Conservation (phyloP, 148 eudicot genomes). For the Tetragonia tetragonoides region DNA sequence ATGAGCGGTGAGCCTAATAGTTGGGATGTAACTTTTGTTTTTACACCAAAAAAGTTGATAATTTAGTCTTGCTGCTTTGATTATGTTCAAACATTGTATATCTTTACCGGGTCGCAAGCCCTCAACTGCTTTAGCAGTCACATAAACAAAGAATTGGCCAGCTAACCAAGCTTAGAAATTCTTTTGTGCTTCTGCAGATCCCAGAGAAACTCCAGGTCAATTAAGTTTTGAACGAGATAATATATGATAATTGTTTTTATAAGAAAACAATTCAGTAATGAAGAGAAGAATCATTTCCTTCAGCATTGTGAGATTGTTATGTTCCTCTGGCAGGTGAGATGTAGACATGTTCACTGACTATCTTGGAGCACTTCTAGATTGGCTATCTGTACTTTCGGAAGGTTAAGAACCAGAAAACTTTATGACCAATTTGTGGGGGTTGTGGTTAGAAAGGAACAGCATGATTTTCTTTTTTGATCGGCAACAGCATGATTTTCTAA, state of each 20-base stretch:
- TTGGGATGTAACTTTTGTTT: neutral
- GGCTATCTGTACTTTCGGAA: neutral
- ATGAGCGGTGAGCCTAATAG: neutral
- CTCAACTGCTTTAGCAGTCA: neutral
- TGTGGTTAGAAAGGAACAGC: neutral
- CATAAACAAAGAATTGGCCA: no score
- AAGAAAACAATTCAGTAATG: neutral
- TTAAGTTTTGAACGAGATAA: no score
- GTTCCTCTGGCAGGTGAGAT: neutral
- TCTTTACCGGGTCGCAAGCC: neutral
- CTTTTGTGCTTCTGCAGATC: no score
- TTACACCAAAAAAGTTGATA: neutral
- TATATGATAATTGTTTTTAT: no score
- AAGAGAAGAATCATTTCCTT: neutral
- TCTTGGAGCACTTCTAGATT: constrained; percentile 1
- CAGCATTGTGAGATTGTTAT: neutral
- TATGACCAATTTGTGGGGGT: neutral
- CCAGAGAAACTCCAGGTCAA: no score
- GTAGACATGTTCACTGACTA: neutral
- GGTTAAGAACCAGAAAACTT: neutral
- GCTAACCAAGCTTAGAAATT: no score
- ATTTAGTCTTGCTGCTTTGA: neutral
- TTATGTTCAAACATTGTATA: neutral
- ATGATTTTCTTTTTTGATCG: neutral
- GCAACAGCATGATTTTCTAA: neutral